Percentiles rank a stretch among this genome's conserved stretches.
These are phyloP conservation scores for Eremothecium sinecaudum DNA, from an alignment of 1,139 yeast species.

Conservation along the genomic window DNA sequence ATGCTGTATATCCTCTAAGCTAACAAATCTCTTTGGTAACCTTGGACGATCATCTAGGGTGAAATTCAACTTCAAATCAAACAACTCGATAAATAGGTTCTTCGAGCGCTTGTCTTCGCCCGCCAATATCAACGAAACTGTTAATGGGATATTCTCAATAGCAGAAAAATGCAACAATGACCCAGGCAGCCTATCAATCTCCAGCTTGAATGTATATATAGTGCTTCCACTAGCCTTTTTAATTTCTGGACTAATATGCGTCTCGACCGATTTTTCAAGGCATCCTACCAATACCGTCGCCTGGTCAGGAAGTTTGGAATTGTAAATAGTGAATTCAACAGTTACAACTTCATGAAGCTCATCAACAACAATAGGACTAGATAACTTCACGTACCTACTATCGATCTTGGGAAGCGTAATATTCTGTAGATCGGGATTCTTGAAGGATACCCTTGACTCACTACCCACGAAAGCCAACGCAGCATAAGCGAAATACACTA, in stretches of 20 bases:
- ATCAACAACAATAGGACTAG: background rate
- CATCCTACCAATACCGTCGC: conserved; percentile 19
- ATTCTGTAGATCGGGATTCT: too few species aligned
- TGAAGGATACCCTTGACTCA: too few species aligned
- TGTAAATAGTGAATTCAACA: conserved; percentile 15
- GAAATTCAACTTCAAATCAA: conserved; percentile 11
- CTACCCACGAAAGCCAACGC: too few species aligned
- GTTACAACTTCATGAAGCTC: conserved; percentile 4
- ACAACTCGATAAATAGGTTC: conserved; percentile 14
- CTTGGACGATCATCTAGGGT: conserved; percentile 8
- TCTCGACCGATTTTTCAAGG: conserved; percentile 17
- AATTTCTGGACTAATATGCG: conserved; percentile 7
- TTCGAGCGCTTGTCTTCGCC: conserved; percentile 8
- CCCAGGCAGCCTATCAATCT: conserved; percentile 11
- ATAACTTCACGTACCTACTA: background rate
- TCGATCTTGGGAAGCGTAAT: background rate
- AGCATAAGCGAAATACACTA: too few species aligned
- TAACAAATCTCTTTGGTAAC: conserved; percentile 16
- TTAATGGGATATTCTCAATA: conserved; percentile 9
- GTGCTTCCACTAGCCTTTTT: conserved; percentile 5
- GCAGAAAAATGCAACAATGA: conserved; percentile 10
- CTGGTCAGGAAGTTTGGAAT: conserved; percentile 15
- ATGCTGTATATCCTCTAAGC: conserved; percentile 58
- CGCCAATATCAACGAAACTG: conserved; percentile 15
- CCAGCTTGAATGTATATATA: conserved; percentile 12